Base-by-base conservation (phyloP, 2,329 filamentous ascomycete species). In the Rhytidhysteron rufulum region DNA sequence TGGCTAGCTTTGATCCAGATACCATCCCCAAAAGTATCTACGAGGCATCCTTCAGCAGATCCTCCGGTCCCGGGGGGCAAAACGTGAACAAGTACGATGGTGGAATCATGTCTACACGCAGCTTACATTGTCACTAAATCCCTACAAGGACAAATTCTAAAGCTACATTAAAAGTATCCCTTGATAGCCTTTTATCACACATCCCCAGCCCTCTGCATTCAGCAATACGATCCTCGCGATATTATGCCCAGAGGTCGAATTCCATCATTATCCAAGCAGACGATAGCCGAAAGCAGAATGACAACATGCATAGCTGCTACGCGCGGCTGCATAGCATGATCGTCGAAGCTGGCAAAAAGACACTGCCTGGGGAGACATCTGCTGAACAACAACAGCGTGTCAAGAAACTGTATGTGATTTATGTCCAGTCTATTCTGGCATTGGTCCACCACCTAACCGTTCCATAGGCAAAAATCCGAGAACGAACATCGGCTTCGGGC, bases 31-130 rank as follows among this genome's bases (percentile, higher is more conserved):
- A 69, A 41, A 68, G 67, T 47, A 69, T 83, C 42, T 73, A 77
- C 53, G 72, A 80, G 45, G 57, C 83, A 48, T 78, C 72, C 35
- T 84, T 81, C 59, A 82, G 78, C 56, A 71, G 80, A 42, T 82
- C 80, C 3, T 80, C 79, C 38, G 80, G 80, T 3, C 80, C 80
- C 15, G 80, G 80, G 37, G 80, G 80, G 9, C 80, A 84, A 60
- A 83, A 84, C 66, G 80, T 84, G 41, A 84, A 84, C 65, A 84
- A 84, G 80, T 83, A 42, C 47, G 40, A 24, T 35, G 29, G 13
- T 25, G 13, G 5, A 18, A 5, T 33, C 13, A n/a, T 3, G 16
- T 22, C n/a, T n/a, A 17, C 9, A 6, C 10, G 19, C 16, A 35
- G 40, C 22, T 37, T 37, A 17, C 11, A 30, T 37, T 33, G 40